These are phyloP conservation scores for Penicillium capsulatum DNA, from an alignment of 2,329 filamentous ascomycete genomes.

Conservation along the genomic window DNA sequence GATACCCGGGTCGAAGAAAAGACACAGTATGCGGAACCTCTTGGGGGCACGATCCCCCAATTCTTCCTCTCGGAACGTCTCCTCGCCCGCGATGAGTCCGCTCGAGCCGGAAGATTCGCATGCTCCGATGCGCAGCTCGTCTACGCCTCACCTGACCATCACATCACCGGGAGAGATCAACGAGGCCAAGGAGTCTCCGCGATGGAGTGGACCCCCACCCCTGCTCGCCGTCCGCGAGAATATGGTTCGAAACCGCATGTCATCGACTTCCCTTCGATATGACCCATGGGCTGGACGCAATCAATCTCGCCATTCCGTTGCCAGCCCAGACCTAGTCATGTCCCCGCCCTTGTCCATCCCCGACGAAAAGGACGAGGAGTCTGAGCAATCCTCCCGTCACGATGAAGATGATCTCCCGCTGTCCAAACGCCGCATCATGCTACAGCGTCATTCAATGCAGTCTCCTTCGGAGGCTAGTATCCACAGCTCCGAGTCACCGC, in stretches of 20 bases:
- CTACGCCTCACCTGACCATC: conserved; percentile 22
- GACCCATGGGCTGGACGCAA: conserved; percentile 31
- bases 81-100: conserved; percentile 10
- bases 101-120: conserved; percentile 2
- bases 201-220: conserved; percentile 38
- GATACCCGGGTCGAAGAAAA: conserved; percentile 7
- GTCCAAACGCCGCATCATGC: conserved; percentile 60
- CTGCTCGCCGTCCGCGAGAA: conserved; percentile 54
- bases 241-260: conserved; percentile 43
- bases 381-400: conserved; percentile 28
- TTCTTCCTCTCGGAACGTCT: conserved; percentile 10
- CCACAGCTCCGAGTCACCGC: conserved; percentile 9
- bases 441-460: conserved; percentile 51
- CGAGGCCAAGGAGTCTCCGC: conserved; percentile 17
- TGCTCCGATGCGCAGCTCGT: conserved; percentile 11
- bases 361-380: conserved; percentile 21
- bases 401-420: conserved; percentile 67
- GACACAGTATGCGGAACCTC: conserved; percentile 7
- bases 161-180: conserved; percentile 10
- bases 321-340: conserved; percentile 12
- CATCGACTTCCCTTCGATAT: conserved; percentile 33
- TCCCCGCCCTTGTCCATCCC: conserved; percentile 22
- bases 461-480: conserved; percentile 52
- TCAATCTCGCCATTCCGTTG: conserved; percentile 26
- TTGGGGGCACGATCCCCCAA: conserved; percentile 3